Evolutionary conservation across 768 basidiomycete genomes (phyloP), one percentile per base, ranked within the genome.

Genomic region (Russula olivacea): DNA sequence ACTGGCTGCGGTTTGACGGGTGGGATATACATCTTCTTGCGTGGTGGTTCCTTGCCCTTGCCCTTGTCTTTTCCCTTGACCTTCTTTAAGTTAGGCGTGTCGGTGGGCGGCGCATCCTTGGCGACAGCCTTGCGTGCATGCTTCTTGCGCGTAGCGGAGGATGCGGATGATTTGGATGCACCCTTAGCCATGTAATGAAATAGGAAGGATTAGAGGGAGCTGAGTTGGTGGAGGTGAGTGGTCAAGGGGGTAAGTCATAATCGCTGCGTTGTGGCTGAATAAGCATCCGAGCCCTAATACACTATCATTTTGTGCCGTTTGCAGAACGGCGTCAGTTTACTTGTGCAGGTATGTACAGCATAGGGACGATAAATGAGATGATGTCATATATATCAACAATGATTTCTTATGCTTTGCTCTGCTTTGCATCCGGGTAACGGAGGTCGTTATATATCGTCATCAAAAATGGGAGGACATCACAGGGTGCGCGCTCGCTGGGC

Each of bases 91-190:
- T 71, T 71, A 8, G 73, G 73, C 17, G 73, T 61, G 8, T 76
- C 72, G 72, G 55, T 66, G 52, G 23, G 68, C 21, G 62, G 70
- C 58, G 50, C 74, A 36, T 70, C 71, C n/a, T 65, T 59, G 28
- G 78, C 58, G 28, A 78, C 78, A 1, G 84, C 80, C 71, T 89
- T 94, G 64, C 88, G 84, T 17, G 89, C 89, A 72, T 96, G 91
- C 74, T 97, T 98, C 79, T 96, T 97, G 63, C 94, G 84, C 10
- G 95, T 98, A 5, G 77, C 91, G 0, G 91, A 85, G 0, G 86
- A 80, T 25, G 93, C 93, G 4, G 92, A 95, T 3, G 89, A 89
- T 71, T 90, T 92, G 58, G 55, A 15, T 19, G 72, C 70, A 11
- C 74, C 69, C 67, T 83, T 83, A 21, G 65, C 67, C 80, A 81